Evolutionary conservation across 768 basidiomycete species (phyloP).

Genomic region (Trametes elegans): DNA sequence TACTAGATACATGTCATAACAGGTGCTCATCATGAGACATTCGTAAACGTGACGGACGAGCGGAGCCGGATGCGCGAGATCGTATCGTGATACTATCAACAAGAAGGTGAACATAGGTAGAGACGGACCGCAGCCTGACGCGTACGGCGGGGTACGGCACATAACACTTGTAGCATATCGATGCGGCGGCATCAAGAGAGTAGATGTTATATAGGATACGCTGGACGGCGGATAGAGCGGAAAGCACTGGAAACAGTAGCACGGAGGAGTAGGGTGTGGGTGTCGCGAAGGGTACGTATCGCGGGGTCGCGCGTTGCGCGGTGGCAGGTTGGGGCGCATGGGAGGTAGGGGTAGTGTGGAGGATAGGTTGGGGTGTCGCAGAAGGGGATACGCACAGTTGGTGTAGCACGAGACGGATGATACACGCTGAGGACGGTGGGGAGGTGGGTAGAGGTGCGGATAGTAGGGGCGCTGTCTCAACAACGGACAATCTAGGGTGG

Average conservation of each 20-base stretch:
- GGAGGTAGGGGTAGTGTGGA: not conserved
- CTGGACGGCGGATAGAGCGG: not conserved
- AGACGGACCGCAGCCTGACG: conserved; percentile 3
- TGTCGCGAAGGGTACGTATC: conserved; percentile 16
- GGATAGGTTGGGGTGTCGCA: conserved; percentile 7
- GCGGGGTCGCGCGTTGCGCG: not conserved
- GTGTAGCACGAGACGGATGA: not conserved
- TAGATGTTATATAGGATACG: not conserved
- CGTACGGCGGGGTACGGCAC: not conserved
- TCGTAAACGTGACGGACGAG: too few species aligned
- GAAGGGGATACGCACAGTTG: not conserved
- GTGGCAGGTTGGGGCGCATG: not conserved
- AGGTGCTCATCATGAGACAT: not conserved
- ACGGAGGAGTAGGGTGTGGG: conserved; percentile 1
- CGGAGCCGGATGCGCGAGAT: too few species aligned
- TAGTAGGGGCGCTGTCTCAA: conserved; percentile 2
- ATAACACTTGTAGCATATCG: not conserved
- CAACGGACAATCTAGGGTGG: not conserved
- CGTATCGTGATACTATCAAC: not conserved
- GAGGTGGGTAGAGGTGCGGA: not conserved
- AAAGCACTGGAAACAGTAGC: conserved; percentile 1
- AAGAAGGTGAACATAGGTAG: not conserved
- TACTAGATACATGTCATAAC: not conserved
- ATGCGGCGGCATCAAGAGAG: not conserved
- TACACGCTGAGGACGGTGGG: not conserved